A percentile compares a stretch with the other conserved stretches of the same genome.
Conservation (phyloP, 1,284 basidiomycete genomes). For the Ustilago esculenta region DNA sequence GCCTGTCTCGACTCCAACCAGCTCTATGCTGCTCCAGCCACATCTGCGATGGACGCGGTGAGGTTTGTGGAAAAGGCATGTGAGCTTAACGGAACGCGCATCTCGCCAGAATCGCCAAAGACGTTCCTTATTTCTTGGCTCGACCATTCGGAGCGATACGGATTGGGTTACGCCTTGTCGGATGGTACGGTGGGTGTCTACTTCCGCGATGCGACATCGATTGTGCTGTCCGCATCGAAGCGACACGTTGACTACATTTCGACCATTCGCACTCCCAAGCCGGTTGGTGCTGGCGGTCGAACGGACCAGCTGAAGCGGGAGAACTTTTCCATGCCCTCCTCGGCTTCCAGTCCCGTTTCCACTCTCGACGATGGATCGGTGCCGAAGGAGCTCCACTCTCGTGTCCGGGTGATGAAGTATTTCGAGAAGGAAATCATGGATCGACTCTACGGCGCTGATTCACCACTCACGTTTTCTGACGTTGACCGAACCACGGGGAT, state of each 20-base stretch:
- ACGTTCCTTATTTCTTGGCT: conserved; percentile 97
- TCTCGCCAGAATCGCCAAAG: conserved; percentile 73
- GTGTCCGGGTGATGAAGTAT: conserved; percentile 59
- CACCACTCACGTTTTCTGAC: conserved; percentile 90
- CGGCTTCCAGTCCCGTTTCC: no score
- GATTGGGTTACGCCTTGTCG: conserved; percentile 94
- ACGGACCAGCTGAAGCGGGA: conserved; percentile 56
- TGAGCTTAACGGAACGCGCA: conserved; percentile 68
- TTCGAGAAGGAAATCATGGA: conserved; percentile 66
- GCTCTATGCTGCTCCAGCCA: conserved; percentile 72
- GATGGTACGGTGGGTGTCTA: conserved; percentile 94
- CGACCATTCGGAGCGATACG: conserved; percentile 98
- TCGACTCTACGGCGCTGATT: conserved; percentile 68
- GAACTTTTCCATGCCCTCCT: conserved; percentile 39
- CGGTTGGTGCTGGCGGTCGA: background rate
- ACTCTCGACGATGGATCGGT: background rate
- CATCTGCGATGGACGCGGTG: conserved; percentile 24
- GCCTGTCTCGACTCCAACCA: conserved; percentile 73
- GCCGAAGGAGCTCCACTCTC: conserved; percentile 48
- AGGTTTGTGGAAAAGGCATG: conserved; percentile 26
- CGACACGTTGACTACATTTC: conserved; percentile 70
- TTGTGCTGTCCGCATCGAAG: conserved; percentile 85
- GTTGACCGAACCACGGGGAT: conserved; percentile 77
- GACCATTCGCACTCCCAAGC: conserved; percentile 28
- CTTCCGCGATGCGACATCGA: conserved; percentile 91